phyloP scores from a whole-genome alignment of 176 grass and related monocot genomes.

The Raddia distichophylla region DNA sequence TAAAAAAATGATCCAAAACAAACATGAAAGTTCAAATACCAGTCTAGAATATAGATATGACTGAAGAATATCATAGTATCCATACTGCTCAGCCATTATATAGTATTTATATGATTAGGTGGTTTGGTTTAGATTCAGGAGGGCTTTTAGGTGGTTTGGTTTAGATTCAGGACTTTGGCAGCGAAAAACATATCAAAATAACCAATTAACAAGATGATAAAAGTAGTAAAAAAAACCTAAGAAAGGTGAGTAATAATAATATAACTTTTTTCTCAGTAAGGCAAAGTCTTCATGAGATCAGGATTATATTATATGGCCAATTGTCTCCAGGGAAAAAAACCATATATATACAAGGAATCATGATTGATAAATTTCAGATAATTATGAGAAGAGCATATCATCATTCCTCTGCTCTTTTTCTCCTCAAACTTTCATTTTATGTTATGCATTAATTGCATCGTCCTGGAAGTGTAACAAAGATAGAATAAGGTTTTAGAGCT shows the following conservation, averaged over 20 bases:
- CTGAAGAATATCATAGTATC: constrained; percentile 1
- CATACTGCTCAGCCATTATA: background rate
- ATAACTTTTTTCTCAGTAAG: background rate
- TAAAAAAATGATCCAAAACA: background rate
- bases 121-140: constrained; percentile 18
- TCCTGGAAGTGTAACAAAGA: background rate
- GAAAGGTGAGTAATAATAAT: background rate
- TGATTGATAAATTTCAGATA: background rate
- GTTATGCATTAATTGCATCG: background rate
- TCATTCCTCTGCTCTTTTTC: background rate
- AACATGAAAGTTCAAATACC: constrained; percentile 23
- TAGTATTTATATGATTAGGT: constrained; percentile 1
- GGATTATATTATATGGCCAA: background rate
- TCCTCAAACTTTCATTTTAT: background rate
- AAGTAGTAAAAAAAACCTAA: background rate
- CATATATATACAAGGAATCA: background rate
- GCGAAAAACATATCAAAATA: constrained; percentile 6
- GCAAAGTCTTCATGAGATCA: background rate
- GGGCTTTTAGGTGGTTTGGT: background rate
- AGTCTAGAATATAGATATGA: background rate
- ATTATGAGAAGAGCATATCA: background rate
- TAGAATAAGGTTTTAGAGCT: background rate
- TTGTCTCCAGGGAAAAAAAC: background rate
- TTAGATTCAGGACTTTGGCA: constrained; percentile 10
- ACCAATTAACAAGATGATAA: background rate